Evolutionary conservation across 75 land plant species (phyloP).

Genomic region (Selaginella tamariscina): DNA sequence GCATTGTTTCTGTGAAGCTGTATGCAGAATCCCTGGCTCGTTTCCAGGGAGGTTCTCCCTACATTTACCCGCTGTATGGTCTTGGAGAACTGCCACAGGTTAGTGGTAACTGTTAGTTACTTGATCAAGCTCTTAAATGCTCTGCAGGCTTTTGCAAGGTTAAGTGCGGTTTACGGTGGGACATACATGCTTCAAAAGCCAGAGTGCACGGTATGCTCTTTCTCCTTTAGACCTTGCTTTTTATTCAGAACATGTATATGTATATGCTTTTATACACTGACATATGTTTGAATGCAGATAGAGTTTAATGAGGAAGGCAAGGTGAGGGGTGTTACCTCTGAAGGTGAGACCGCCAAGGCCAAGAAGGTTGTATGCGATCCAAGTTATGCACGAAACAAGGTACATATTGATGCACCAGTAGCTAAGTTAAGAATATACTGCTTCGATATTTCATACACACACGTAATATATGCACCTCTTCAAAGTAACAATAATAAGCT

Average conservation of each 20-base stretch:
- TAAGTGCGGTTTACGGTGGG: constrained; percentile 94
- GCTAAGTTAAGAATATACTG: too few species aligned
- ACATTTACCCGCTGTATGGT: constrained; percentile 89
- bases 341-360: constrained; percentile 82
- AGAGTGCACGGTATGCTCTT: constrained; percentile 63
- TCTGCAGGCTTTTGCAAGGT: constrained; percentile 74
- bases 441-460: too few species aligned
- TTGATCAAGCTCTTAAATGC: not conserved
- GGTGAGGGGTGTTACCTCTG: constrained; percentile 76
- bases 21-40: constrained; percentile 93
- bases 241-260: not conserved
- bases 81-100: constrained; percentile 96
- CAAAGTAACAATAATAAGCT: too few species aligned
- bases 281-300: constrained; percentile 29
- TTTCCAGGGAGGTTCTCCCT: constrained; percentile 96
- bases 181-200: constrained; percentile 94
- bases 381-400: constrained; percentile 75
- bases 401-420: too few species aligned
- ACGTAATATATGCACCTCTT: too few species aligned
- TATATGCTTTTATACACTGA: not conserved
- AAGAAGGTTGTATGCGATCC: constrained; percentile 95
- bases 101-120: not conserved
- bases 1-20: constrained; percentile 35
- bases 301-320: constrained; percentile 78
- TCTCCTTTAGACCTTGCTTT: not conserved